Base-by-base conservation (phyloP, 305 asterid genomes). In the Ilex paraguariensis region DNA sequence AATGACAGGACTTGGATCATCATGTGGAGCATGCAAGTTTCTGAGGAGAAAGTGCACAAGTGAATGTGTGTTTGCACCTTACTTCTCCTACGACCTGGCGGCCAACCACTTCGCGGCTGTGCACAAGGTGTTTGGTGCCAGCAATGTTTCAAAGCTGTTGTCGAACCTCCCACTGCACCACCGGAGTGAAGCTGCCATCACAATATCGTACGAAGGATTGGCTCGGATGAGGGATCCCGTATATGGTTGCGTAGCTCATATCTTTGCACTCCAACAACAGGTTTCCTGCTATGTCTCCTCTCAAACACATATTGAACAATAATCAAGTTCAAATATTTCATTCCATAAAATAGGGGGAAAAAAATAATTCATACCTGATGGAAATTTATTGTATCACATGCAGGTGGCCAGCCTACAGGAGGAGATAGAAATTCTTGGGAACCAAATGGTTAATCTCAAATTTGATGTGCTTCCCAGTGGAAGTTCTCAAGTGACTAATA, bases 21-120 rank as follows among this genome's bases (percentile, higher is more conserved):
- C 93, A 0, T 87, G 96, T 55, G 91, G 91, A 69, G 93, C 96
- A n/a, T 85, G 96, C 79, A 87, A 82, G 68, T 87, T 87, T 76
- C 66, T 87, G 73, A 78, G 95, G 62, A 78, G 93, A 71, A 73
- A 81, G 78, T 87, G 96, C 73, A 66, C 73, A 0, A 74, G 51
- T 6, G 96, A 85, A 49, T 87, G 96, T 57, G 56, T 87, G 30
- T 87, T 87, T 63, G 87, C 86, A 12, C 96, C 94, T 62, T 82
- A 78, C 70, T 87, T 87, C 75, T 55, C 73, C 40, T 83, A 81
- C 17, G 89, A 81, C 10, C 78, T 85, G 55, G 91, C 86, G 32
- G 62, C 89, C 0, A 68, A 46, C 30, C 87, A 83, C 66, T 87
- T 87, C 59, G 78, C 84, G 5, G 94, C 89, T 0, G 91, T 87